Conservation (phyloP, 2,329 filamentous ascomycete species). For the Amesomyces nigricolor region DNA sequence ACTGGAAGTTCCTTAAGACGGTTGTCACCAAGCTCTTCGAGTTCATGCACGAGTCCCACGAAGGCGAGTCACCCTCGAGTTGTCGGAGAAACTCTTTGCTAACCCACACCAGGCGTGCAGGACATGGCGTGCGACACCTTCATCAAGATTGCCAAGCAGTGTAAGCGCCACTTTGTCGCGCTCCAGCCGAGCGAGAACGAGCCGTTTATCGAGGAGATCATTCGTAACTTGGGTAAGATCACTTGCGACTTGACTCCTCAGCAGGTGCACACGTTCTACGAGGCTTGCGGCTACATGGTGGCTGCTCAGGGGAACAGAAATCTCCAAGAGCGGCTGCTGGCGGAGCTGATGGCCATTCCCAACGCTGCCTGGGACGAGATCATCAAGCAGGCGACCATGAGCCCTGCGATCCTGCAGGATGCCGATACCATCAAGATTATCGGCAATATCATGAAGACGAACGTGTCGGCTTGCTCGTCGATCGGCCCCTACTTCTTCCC, state of each 20-base stretch:
- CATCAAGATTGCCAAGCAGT: conserved; percentile 99
- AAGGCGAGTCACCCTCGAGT: conserved; percentile 53
- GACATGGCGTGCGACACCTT: conserved; percentile 99
- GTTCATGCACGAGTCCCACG: conserved; percentile 99
- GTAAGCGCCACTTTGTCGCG: conserved; percentile 93
- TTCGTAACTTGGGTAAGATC: conserved; percentile 90
- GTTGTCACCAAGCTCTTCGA: conserved; percentile 99
- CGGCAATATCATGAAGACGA: conserved; percentile 99
- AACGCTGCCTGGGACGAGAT: conserved; percentile 95
- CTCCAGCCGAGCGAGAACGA: conserved; percentile 90
- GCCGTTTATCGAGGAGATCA: conserved; percentile 98
- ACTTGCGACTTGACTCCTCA: conserved; percentile 92
- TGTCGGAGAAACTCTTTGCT: conserved; percentile 5
- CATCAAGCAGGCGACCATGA: conserved; percentile 77
- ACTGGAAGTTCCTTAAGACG: conserved; percentile 99
- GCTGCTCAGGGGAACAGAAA: conserved; percentile 93
- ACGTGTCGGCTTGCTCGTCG: conserved; percentile 95
- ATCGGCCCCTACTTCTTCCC: conserved; percentile 97
- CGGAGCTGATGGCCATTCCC: conserved; percentile 87
- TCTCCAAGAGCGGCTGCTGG: conserved; percentile 84
- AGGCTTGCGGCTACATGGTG: conserved; percentile 99
- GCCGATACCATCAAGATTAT: conserved; percentile 96
- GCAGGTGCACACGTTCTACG: conserved; percentile 98
- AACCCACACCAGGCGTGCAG: conserved; percentile 64
- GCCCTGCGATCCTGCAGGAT: conserved; percentile 84